Base-by-base conservation (phyloP, 129 eudicot genomes). In the Cynara cardunculus region DNA sequence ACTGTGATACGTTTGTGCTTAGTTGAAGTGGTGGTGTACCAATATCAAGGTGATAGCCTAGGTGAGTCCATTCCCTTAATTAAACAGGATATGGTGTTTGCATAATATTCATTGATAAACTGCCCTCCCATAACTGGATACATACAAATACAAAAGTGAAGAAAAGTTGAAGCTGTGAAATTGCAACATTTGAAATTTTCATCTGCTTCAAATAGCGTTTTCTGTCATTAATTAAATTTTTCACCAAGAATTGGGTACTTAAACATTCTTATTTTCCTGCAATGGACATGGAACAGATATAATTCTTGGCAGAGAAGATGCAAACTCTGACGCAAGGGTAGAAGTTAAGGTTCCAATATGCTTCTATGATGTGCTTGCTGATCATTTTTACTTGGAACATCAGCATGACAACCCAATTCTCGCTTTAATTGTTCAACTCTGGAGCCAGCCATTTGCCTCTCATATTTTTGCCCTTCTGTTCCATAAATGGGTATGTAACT, bases 391-490 rank as follows among this genome's bases (percentile, higher is more conserved):
- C 64, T 61, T 83, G 84, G 85, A 80, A 77, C 97, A 96, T 30
- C 80, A 89, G 62, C 83, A 87, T 78, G 97, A 93, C 39, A 86
- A 92, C 81, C 87, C 93, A 25, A 88, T 92, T 78, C 96, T 95
- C 76, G 93, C 87, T 78, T 80, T 95, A 79, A 90, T 95, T 86
- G 97, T 95, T 37, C 95, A 95, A 81, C 86, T 93, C 25, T 93
- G 97, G 97, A 93, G 97, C 87, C 97, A 93, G 82, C 90, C 92
- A 74, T 93, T 90, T 86, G 92, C 96, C 0, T 89, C 97, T 79
- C 92, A 93, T 84, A 93, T 93, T 77, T 93, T 93, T 80, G 73
- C 96, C 59, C 96, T 93, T 26, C 74, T 93, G 81, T 93, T 93
- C 84, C 97, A 93, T 78, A 92, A 92, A 88, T 92, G 97, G 97